Evolutionary conservation across 2,329 filamentous ascomycete genomes (phyloP).

Genomic region (Fusarium protoensiforme): DNA sequence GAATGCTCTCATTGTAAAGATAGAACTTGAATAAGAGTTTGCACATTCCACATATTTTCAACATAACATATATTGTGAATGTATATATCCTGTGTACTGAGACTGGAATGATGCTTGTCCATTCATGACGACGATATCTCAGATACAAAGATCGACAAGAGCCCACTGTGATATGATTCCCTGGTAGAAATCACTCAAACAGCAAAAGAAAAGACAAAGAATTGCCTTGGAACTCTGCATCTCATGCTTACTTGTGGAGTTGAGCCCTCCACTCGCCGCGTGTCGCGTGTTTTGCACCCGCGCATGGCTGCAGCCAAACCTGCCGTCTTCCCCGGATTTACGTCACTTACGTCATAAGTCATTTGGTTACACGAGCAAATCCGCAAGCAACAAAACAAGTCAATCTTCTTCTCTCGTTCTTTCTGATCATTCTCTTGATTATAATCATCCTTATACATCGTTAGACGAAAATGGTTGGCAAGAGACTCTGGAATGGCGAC

Average conservation of each 20-base stretch:
- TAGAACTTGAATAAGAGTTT: conserved; percentile 20
- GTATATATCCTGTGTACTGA: background rate
- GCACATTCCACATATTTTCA: background rate
- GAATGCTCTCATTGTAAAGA: conserved; percentile 14
- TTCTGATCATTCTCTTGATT: background rate
- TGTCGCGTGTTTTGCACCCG: conserved; percentile 9
- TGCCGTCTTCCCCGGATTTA: conserved; percentile 28
- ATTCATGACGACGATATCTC: conserved; percentile 2
- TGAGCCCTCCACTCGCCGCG: conserved; percentile 2
- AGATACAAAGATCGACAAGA: background rate
- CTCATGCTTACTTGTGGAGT: conserved; percentile 17
- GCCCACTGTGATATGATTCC: background rate
- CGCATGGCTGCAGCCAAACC: background rate
- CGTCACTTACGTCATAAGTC: conserved; percentile 28
- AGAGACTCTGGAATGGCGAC: conserved; percentile 22
- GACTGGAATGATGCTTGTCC: background rate
- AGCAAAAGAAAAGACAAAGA: background rate
- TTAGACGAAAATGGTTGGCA: conserved; percentile 34
- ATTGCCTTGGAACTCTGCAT: conserved; percentile 18
- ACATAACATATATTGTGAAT: background rate
- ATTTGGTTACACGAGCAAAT: background rate
- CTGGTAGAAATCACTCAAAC: background rate
- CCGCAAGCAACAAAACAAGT: conserved; percentile 14
- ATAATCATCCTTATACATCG: background rate
- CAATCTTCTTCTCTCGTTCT: background rate